Conservation (phyloP, 805 yeast genomes). For the Brettanomyces naardenensis region DNA sequence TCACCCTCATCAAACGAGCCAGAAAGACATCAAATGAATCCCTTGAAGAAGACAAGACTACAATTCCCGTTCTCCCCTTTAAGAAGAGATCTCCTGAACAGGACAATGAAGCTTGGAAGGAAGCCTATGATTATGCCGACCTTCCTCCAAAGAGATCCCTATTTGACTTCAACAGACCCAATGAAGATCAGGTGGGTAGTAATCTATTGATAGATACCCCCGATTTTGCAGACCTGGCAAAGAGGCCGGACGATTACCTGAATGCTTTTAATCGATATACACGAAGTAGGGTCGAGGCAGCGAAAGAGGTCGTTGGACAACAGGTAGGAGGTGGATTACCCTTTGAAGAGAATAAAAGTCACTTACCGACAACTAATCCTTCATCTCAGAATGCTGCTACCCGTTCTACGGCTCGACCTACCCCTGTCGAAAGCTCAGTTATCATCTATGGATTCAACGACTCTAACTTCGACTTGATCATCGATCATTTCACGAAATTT, state of each 20-base stretch:
- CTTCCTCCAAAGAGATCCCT: slow-evolving; percentile 46
- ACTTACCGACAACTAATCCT: neutral
- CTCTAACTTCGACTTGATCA: slow-evolving; percentile 53
- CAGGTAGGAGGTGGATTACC: slow-evolving; percentile 8
- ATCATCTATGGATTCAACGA: slow-evolving; percentile 88
- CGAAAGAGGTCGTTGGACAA: slow-evolving; percentile 2
- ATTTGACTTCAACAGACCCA: slow-evolving; percentile 37
- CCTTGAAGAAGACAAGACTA: slow-evolving; percentile 12
- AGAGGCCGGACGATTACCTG: slow-evolving; percentile 34
- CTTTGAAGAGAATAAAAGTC: neutral
- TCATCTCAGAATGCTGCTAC: neutral
- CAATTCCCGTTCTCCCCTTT: slow-evolving; percentile 18
- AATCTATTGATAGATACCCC: slow-evolving; percentile 22
- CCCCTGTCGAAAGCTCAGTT: slow-evolving; percentile 49
- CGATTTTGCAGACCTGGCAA: slow-evolving; percentile 28
- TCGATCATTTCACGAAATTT: slow-evolving; percentile 68
- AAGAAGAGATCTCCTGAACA: slow-evolving; percentile 10
- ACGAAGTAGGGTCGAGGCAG: slow-evolving; percentile 11
- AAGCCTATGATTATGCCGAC: slow-evolving; percentile 19
- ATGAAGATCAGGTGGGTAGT: slow-evolving; percentile 31
- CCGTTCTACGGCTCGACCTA: neutral
- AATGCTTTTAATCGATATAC: slow-evolving; percentile 36
- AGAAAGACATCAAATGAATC: slow-evolving; percentile 27
- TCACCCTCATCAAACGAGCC: slow-evolving; percentile 36
- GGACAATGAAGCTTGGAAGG: slow-evolving; percentile 9